Evolutionary conservation across 106 monocot genomes (phyloP).

Genomic region (Agapanthus africanus): DNA sequence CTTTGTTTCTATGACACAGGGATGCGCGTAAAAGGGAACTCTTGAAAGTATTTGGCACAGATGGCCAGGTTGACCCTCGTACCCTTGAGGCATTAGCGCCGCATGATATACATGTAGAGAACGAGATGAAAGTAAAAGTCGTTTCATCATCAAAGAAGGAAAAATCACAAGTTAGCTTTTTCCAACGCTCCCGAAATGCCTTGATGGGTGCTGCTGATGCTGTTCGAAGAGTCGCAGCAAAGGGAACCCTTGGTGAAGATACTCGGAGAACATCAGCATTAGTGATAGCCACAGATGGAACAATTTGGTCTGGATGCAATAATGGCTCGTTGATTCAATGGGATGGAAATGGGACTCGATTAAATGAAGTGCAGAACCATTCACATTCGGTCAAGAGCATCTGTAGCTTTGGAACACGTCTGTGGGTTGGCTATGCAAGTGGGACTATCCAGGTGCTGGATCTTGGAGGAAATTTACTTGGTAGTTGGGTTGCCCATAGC

Average conservation of each 20-base stretch:
- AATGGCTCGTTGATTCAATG: conserved; percentile 50
- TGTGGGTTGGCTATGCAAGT: conserved; percentile 52
- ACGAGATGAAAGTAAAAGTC: conserved; percentile 34
- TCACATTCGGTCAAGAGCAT: conserved; percentile 28
- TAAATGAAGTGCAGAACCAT: conserved; percentile 38
- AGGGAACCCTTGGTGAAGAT: conserved; percentile 50
- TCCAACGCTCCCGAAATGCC: conserved; percentile 53
- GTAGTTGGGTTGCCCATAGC: conserved; percentile 47
- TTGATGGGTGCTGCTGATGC: conserved; percentile 58
- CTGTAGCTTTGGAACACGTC: conserved; percentile 27
- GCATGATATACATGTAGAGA: conserved; percentile 33
- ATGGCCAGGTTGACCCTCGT: conserved; percentile 45
- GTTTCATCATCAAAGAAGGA: conserved; percentile 38
- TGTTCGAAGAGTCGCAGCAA: conserved; percentile 48
- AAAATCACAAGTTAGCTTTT: conserved; percentile 42
- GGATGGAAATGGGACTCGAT: conserved; percentile 44
- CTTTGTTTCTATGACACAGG: conserved; percentile 26
- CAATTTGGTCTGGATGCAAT: conserved; percentile 45
- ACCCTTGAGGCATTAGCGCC: conserved; percentile 20
- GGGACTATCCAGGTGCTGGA: conserved; percentile 50
- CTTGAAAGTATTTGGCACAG: conserved; percentile 40
- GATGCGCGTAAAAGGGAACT: conserved; percentile 48
- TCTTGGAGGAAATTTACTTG: conserved; percentile 42
- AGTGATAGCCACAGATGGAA: conserved; percentile 35
- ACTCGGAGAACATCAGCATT: conserved; percentile 39